phyloP scores from a whole-genome alignment of 2,329 filamentous ascomycete species.

The Paraphoma sp. region DNA sequence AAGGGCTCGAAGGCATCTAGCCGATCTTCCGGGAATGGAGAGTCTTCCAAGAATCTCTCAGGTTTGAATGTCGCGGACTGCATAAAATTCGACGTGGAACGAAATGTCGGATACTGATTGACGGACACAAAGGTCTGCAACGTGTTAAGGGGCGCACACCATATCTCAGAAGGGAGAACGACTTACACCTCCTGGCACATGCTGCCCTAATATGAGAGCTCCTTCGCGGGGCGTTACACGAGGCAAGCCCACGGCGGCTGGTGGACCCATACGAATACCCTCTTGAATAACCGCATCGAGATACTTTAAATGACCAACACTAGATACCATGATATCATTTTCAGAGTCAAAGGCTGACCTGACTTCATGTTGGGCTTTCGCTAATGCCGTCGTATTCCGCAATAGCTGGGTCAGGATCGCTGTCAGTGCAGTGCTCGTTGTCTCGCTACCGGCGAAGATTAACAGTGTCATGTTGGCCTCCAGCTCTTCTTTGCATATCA shows the following conservation, averaged over 20 bases:
- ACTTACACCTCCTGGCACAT: conserved; percentile 21
- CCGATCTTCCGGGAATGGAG: conserved; percentile 30
- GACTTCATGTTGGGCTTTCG: conserved; percentile 21
- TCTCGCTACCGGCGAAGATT: conserved; percentile 50
- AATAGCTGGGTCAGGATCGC: conserved; percentile 41
- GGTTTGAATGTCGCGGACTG: conserved; percentile 34
- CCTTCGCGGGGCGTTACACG: conserved; percentile 17
- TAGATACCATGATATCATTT: conserved; percentile 19
- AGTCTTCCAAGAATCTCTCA: conserved; percentile 34
- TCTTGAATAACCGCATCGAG: conserved; percentile 34
- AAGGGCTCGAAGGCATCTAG: conserved; percentile 28
- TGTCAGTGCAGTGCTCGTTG: conserved; percentile 44
- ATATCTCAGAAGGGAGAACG: not conserved
- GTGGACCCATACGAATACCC: conserved; percentile 36
- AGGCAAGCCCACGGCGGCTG: conserved; percentile 19
- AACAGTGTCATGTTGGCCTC: conserved; percentile 42
- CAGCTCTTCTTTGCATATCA: conserved; percentile 38
- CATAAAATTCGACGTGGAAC: conserved; percentile 32
- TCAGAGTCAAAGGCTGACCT: conserved; percentile 17
- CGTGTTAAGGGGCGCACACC: not conserved
- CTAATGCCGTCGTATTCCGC: conserved; percentile 13
- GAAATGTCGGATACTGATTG: conserved; percentile 33
- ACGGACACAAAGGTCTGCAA: conserved; percentile 26
- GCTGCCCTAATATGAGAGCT: conserved; percentile 17
- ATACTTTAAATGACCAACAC: conserved; percentile 21